Evolutionary conservation across 2,329 filamentous ascomycete species (phyloP), one percentile per base, ranked within the genome.

Genomic region (Pseudogymnoascus sp.): DNA sequence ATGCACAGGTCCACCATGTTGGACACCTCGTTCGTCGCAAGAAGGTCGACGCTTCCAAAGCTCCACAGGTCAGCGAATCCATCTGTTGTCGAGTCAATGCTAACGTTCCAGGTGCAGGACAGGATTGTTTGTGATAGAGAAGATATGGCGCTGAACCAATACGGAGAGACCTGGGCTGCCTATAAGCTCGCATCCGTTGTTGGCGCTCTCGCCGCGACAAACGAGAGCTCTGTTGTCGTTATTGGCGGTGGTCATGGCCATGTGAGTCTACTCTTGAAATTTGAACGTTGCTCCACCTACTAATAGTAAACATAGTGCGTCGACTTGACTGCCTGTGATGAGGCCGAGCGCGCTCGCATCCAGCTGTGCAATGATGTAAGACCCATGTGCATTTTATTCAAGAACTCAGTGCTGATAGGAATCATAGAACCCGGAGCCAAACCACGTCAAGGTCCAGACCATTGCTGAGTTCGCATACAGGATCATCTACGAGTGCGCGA

Each of bases 401-500:
- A 18, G n/a, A n/a, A 35, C 9, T 10, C 48, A 35, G 10, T 33
- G 48, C 48, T 55, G 48, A 55, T 21, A 21, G 9, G 5, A 55
- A 55, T 8, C 4, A 55, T 13, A 55, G 33, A 59, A 59, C 10
- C 35, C 35, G 8, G 9, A 59, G 58, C 18, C 58, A n/a, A 59
- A 39, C 18, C 37, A 37, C 7, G 58, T 59, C 27, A 37, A 39
- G 35, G 12, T 59, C 58, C 33, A 59, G 35, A 59, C 58, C 13
- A 59, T 59, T 40, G 58, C 58, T 18, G 58, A 59, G 58, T 59
- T 25, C n/a, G 37, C 58, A 31, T 59, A 59, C 13, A 40, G 35
- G 27, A 59, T 59, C 58, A 59, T 59, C 58, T 59, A 59, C 27
- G 58, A 59, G 58, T 59, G 58, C 35, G 58, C 58, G 4, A 59